phyloP scores from a whole-genome alignment of 352 stramenopile genomes.

The Pythium sukuiense region DNA sequence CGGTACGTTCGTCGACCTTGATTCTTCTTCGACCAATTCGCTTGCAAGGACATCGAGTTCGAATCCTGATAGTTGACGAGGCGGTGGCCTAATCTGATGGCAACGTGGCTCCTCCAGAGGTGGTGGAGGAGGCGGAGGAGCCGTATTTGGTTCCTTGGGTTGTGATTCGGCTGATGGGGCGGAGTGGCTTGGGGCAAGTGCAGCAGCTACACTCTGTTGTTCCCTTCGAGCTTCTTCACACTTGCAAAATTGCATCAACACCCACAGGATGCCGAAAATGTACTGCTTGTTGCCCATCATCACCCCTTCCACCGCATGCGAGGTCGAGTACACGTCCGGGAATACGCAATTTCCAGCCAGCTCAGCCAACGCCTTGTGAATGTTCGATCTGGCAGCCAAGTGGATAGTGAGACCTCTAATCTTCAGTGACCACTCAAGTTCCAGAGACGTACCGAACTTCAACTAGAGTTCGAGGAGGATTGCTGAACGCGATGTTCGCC shows the following conservation, averaged over 20 bases:
- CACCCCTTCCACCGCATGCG: constrained; percentile 35
- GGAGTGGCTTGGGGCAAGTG: neutral
- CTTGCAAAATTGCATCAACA: constrained; percentile 42
- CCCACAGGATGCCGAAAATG: constrained; percentile 50
- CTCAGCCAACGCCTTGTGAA: neutral
- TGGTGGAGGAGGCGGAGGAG: too few species aligned
- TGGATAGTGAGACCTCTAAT: too few species aligned
- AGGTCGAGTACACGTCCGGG: constrained; percentile 18
- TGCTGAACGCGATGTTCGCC: neutral
- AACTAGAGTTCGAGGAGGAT: constrained; percentile 17
- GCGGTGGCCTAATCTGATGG: neutral
- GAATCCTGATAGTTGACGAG: neutral
- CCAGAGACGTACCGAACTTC: constrained; percentile 18
- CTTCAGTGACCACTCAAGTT: too few species aligned
- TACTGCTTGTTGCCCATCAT: constrained; percentile 49
- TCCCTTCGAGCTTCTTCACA: neutral
- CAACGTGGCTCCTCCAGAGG: neutral
- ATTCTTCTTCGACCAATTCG: constrained; percentile 23
- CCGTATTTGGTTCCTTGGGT: neutral
- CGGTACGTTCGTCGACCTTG: neutral
- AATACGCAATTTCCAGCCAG: constrained; percentile 1
- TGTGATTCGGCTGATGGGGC: neutral
- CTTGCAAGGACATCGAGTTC: constrained; percentile 28
- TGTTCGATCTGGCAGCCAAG: constrained; percentile 9
- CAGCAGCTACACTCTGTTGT: neutral